Evolutionary conservation across 352 stramenopile species (phyloP).

Genomic region (Phytophthora meadii): DNA sequence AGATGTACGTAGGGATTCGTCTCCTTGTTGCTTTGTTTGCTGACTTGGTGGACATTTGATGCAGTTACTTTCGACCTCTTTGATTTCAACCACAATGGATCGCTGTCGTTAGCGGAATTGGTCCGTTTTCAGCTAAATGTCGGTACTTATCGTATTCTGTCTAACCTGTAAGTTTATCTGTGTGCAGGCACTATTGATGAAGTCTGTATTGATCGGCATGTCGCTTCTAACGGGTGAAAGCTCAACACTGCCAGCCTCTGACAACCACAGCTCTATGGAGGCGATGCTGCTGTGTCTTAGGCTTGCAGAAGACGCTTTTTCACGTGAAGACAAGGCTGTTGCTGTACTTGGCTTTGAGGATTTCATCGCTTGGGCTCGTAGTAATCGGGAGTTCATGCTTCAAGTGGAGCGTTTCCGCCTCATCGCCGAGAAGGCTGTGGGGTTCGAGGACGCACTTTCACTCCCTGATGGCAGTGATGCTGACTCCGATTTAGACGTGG

Average conservation of each 20-base stretch:
- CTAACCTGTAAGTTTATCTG: neutral
- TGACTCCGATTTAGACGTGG: slow-evolving; percentile 78
- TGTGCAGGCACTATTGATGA: slow-evolving; percentile 75
- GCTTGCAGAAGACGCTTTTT: slow-evolving; percentile 66
- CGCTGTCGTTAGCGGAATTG: slow-evolving; percentile 74
- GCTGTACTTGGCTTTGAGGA: slow-evolving; percentile 73
- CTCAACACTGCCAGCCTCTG: slow-evolving; percentile 1
- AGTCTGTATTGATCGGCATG: slow-evolving; percentile 81
- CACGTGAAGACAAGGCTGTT: slow-evolving; percentile 51
- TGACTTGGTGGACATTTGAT: slow-evolving; percentile 2
- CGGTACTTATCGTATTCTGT: too few relatives aligned
- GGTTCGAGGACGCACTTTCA: slow-evolving; percentile 67
- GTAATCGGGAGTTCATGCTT: slow-evolving; percentile 87
- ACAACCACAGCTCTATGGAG: slow-evolving; percentile 27
- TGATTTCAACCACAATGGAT: slow-evolving; percentile 84
- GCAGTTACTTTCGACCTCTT: slow-evolving; percentile 54
- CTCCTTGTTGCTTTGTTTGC: neutral
- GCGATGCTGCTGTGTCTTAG: slow-evolving; percentile 55
- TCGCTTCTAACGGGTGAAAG: slow-evolving; percentile 53
- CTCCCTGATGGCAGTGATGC: slow-evolving; percentile 73
- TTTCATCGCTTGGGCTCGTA: slow-evolving; percentile 86
- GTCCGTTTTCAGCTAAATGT: slow-evolving; percentile 22
- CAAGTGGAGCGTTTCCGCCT: slow-evolving; percentile 82
- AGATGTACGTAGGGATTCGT: slow-evolving; percentile 50
- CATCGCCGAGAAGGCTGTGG: slow-evolving; percentile 72